Evolutionary conservation across 805 yeast species (phyloP), one percentile per base, ranked within the genome.

Genomic region (Tanozyma kutaoensis): DNA sequence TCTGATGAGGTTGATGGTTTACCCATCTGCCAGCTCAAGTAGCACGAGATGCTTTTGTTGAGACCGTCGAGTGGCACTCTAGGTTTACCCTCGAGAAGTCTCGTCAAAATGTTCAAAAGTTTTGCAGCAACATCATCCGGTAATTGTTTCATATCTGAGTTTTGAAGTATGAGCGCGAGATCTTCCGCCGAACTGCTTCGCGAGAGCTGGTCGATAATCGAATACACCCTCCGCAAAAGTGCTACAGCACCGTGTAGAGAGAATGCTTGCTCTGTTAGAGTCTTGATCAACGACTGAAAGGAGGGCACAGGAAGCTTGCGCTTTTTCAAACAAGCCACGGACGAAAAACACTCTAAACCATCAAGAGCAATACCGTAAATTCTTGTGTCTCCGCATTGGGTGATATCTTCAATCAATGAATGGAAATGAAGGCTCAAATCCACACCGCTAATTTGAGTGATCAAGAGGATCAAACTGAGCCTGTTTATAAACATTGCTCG

Each of bases 401-500:
- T 23, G 1, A 55, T 35, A 35, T 40, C 51, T 5, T 24, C 30
- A 8, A 55, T 25, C 28, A 58, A 36, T 23, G 41, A 46, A 10
- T 25, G 21, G 5, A 57, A 33, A 30, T 49, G 60, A 20, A 35
- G 41, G 10, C 42, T 43, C 14, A 57, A 43, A 26, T 55, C 58
- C 8, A 52, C 42, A 6, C 43, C 46, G 2, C 62, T 55, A 8
- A 57, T 18, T 29, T 52, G 62, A 7, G 43, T 32, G n/a, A 59
- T 37, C 11, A 59, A 30, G 5, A 51, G 28, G 4, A 58, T 41
- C 28, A 57, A 48, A 29, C 59, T 59, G 20, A 57, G 31, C 20
- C 66, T 36, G 30, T 59, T 59, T 16, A 48, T 36, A 28, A 48
- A 58, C 47, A 54, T 54, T 4, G 43, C 43, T 23, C 40, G 46